Evolutionary conservation across 2,329 filamentous ascomycete genomes (phyloP), one percentile per base, ranked within the genome.

Genomic region (Clarireedia monteithiana): DNA sequence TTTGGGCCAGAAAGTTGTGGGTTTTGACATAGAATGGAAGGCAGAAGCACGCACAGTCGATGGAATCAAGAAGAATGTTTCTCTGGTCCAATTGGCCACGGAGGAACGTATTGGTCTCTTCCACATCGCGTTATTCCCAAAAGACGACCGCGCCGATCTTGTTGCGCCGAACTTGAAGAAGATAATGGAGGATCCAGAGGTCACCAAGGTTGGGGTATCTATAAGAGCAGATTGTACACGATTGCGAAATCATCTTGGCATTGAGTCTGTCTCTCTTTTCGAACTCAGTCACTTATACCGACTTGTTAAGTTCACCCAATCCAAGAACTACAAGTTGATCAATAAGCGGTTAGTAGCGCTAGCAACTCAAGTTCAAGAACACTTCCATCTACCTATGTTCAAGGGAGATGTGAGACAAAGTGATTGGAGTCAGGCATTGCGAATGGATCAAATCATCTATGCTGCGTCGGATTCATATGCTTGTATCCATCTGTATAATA

Each of bases 11-110:
- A 75, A 81, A 40, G 71, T 95, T 2, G 69, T 96, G n/a, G 91
- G 91, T 0, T 90, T 96, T 59, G 91, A 96, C 66, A 78, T 96
- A 59, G 92, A 96, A 73, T 96, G 92, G 91, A 77, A 82, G 52
- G 61, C 75, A 1, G 73, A 78, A 5, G 76, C 82, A 0, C 73
- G 67, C 5, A 75, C 68, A 20, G 64, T 61, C 6, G 68, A 76
- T 2, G 75, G 77, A 3, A 72, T 84, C 4, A 85, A 87, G 61
- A 75, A 79, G 51, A 89, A 91, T 59, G 81, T 95, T 6, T 91
- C 88, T 0, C 71, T 96, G 39, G 85, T 96, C 45, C 92, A 96
- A 70, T 70, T 96, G 23, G 89, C 91, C 1, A 88, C 83, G 58
- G 81, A 88, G 45, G 82, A 85, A 59, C 85, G 83, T 14, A 85